Base-by-base conservation (phyloP, 1,284 basidiomycete genomes). In the Sporisorium iseilematis-ciliati region DNA sequence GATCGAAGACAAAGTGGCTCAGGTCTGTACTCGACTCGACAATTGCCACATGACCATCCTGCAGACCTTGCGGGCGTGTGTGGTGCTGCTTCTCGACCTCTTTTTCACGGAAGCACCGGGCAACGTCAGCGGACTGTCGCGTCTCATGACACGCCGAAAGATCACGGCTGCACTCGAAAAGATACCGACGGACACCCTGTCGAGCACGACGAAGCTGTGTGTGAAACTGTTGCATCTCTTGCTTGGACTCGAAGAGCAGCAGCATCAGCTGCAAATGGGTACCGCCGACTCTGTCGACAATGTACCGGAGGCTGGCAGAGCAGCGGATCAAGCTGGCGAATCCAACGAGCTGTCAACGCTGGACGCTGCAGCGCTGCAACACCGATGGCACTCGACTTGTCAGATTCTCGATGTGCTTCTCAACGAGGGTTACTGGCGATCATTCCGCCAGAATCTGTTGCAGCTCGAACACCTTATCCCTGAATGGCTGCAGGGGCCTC, bases 381-480 rank as follows among this genome's bases (percentile, higher is more conserved):
- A 57, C 38, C 71, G 65, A 40, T 74, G 65, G 65, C 62, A 68
- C 45, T 40, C 61, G 3, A 68, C 62, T 8, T 67, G 66, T 21
- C 62, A 75, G 53, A 52, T 65, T 23, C 61, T 75, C 7, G 72
- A 75, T 29, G 63, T 75, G 25, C 53, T 75, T 14, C 56, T 75
- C 56, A 75, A 75, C 52, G 72, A 70, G 4, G 66, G 72, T 16
- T 75, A 70, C 53, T 75, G 72, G 72, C 57, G 49, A 3, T 69
- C 72, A 2, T 70, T 75, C 59, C 72, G 72, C 8, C 55, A 65
- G 45, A 75, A 66, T n/a, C 31, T 66, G 42, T 42, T 61, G 2
- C 35, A 58, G 23, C 56, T 66, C 38, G 62, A 75, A 11, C 63
- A 70, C 20, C 38, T 65, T 7, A 51, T 75, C n/a, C 72, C 72